Evolutionary conservation across 805 yeast species (phyloP), one percentile per base, ranked within the genome.

Genomic region (Saccharomyces paradoxus): DNA sequence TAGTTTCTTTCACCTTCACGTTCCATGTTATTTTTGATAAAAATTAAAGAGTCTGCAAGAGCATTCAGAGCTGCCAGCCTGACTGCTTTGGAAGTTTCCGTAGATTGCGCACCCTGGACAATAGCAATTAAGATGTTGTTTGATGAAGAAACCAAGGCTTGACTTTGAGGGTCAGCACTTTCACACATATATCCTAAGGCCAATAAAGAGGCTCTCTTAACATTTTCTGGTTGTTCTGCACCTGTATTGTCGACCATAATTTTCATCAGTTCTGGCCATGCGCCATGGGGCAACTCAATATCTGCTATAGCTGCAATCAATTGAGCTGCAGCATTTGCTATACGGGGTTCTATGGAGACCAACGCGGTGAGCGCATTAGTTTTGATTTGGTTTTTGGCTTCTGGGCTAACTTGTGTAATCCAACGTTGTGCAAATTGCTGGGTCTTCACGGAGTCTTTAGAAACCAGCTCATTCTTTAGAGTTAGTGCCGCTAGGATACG

Each of bases 161-260:
- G 83, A 56, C 72, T 74, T 54, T 70, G 71, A 28, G 97, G 94
- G 68, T 94, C 96, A 4, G 96, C 92, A 57, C 86, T 81, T 72
- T 94, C 99, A 74, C 99, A 94, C 60, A 94, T 92, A 72, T 89
- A 94, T 53, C 99, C 99, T 64, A 94, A 87, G 5, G 97, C 81
- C 63, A 89, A 78, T 59, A 91, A 76, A 6, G 97, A 87, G 1
- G 97, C 87, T 65, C 91, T 81, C 74, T 94, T 94, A 56, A 90
- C 83, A 66, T 84, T 76, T 55, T 81, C 88, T 32, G 91, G 87
- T 65, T 85, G 84, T 50, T 84, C 89, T 7, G 86, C 77, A 63
- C 82, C 83, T 31, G 98, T 94, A 71, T 89, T 89, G 58, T 86
- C 89, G 50, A 94, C 92, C 65, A 94, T 86, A 46, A 81, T 80